Base-by-base conservation (phyloP, 2,329 filamentous ascomycete genomes). In the Ophiostoma pallidulum region DNA sequence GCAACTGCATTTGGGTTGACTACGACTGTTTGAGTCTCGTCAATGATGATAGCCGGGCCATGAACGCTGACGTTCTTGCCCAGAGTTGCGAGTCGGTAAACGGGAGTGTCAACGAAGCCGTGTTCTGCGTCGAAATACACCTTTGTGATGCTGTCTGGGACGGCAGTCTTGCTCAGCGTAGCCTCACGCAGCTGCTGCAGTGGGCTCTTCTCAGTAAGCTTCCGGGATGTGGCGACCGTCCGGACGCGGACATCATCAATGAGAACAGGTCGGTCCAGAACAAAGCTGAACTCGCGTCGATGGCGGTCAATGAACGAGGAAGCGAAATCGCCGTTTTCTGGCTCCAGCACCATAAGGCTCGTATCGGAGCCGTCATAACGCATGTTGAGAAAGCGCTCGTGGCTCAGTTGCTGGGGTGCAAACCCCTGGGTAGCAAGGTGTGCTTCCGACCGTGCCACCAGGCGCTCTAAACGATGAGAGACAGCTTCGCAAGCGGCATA, bases 211-310 rank as follows among this genome's bases (percentile, higher is more conserved):
- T 38, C 72, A 32, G n/a, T 64, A 65, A 45, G 28, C 69, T 66
- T 3, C 67, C 67, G 49, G 70, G 74, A 40, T 8, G 31, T 94
- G 43, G 88, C 89, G 51, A 95, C 94, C 8, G 88, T 87, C 47
- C 90, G 75, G 3, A 90, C 86, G 35, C 90, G 81, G 3, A 95
- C 85, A 62, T 95, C 90, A 53, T 95, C 90, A 8, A 96, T 75
- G 39, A 95, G 89, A 46, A 95, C 86, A 54, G 94, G 86, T 45
- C 89, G 74, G 48, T 92, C 85, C 3, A 95, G 69, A 0, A 85
- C 92, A 59, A 96, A 96, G 0, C 88, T 88, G 60, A 95, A 96
- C 60, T 96, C 90, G 59, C 91, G 89, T 45, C 87, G 81, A 59
- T 96, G 90, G 56, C 94, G 86, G 57, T 81, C 80, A 20, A 94